phyloP scores from a whole-genome alignment of 2,329 filamentous ascomycete genomes.

The Aspergillus udagawae region DNA sequence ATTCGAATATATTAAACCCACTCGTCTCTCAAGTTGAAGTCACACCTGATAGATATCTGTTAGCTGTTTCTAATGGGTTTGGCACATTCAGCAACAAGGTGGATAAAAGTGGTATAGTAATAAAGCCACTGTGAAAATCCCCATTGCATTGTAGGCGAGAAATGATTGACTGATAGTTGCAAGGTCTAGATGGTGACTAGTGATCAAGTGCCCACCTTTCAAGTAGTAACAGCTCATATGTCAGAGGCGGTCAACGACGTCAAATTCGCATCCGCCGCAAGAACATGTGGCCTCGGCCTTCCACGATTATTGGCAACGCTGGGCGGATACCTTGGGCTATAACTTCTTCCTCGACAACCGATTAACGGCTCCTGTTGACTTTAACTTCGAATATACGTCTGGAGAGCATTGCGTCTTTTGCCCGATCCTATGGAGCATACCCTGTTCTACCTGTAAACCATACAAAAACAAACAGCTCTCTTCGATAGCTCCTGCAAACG shows the following conservation, averaged over 20 bases:
- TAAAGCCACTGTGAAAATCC: not conserved
- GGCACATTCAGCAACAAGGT: not conserved
- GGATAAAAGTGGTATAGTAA: not conserved
- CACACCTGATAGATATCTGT: not conserved
- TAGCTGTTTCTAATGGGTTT: not conserved
- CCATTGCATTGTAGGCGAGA: not conserved
- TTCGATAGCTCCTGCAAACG: not conserved
- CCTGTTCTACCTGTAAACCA: not conserved
- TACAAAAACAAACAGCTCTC: not conserved
- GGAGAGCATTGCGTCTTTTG: not conserved
- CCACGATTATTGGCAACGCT: conserved; percentile 11
- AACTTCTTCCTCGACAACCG: conserved; percentile 8
- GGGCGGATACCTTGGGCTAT: conserved; percentile 3
- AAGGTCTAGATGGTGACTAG: not conserved
- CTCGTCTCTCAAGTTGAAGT: not conserved
- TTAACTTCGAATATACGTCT: not conserved
- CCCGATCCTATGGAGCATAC: not conserved
- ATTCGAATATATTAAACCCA: not conserved
- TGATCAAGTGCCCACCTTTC: not conserved
- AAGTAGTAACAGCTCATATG: conserved; percentile 5
- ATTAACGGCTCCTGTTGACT: not conserved
- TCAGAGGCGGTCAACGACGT: conserved; percentile 34
- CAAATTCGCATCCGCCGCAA: conserved; percentile 24
- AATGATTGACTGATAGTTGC: not conserved
- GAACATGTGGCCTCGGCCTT: conserved; percentile 30